A percentile compares a stretch with the other conserved stretches of the same genome.
phyloP scores from a whole-genome alignment of 2,329 filamentous ascomycete species.

The Dendryphion nanum region DNA sequence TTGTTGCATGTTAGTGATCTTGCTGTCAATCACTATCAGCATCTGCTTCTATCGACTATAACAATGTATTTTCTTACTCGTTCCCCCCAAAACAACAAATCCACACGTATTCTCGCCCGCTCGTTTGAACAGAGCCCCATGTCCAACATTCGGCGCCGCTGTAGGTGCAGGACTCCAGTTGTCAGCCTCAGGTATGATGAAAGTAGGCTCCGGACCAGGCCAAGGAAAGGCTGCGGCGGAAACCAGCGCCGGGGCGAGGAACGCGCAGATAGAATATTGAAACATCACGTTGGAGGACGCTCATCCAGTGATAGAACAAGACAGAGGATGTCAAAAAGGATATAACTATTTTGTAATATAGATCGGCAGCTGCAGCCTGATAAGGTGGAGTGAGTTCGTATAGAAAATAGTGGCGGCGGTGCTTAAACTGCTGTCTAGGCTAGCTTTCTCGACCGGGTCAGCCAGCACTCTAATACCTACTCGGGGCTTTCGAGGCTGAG shows the following conservation, averaged over 20 bases:
- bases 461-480: too few species aligned
- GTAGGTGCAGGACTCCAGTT: slow-evolving; percentile 34
- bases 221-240: slow-evolving; percentile 27
- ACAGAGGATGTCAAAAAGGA: background rate
- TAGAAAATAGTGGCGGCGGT: too few species aligned
- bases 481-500: too few species aligned
- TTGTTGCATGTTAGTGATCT: slow-evolving; percentile 29
- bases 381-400: too few species aligned
- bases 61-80: too few species aligned
- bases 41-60: too few species aligned
- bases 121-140: slow-evolving; percentile 26
- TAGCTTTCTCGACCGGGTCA: too few species aligned
- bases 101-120: slow-evolving; percentile 28
- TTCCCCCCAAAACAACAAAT: too few species aligned
- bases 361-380: too few species aligned
- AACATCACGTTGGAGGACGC: slow-evolving; percentile 25
- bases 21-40: too few species aligned
- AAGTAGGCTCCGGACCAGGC: slow-evolving; percentile 27
- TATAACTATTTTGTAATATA: too few species aligned
- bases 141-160: slow-evolving; percentile 17
- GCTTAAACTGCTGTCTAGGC: too few species aligned
- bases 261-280: slow-evolving; percentile 19
- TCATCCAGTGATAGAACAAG: background rate
- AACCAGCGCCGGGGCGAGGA: slow-evolving; percentile 25
- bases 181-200: slow-evolving; percentile 18